Evolutionary conservation across 768 basidiomycete species (phyloP), one percentile per base, ranked within the genome.

Genomic region (Mycena albidolilacea): DNA sequence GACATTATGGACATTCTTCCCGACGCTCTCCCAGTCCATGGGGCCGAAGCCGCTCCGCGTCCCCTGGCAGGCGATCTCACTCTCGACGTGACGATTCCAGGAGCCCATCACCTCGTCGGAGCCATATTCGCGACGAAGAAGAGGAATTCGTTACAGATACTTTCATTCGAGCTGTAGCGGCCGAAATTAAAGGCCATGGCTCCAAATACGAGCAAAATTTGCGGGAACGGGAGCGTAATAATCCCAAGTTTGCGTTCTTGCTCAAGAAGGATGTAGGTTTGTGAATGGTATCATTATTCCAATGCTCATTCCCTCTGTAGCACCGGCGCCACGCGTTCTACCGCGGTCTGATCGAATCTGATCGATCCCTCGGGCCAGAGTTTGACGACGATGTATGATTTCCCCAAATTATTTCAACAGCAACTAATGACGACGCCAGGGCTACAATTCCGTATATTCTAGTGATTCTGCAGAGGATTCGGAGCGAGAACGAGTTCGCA

Each of bases 391-490:
- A 96, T 76, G 95, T 89, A 77, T 43, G 84, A 78, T 55, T 62
- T 37, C 23, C 55, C 46, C 39, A 23, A 23, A 46, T 9, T 61
- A 62, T 50, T 23, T 19, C 63, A 43, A n/a, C 19, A 71, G 43
- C 19, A 55, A 21, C 71, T 75, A 48, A 73, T 37, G 10, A 38
- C 15, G 10, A 9, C 52, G 64, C 1, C 71, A 96, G 95, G 95
- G 95, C 9, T 94, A 95, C 79, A 93, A 95, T 77, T 95, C 94
- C 0, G 85, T 95, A 5, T 96, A 95, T 81, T 96, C 97, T 0
- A 96, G 94, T 21, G 98, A 98, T 82, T 95, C 96, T 46, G 96
- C 92, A 7, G 97, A 98, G 81, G 97, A 98, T 68, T 95, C 94
- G 3, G 98, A 99, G 78, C 88, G 91, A 23, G 97, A 99, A 79